Conservation (phyloP, 768 basidiomycete species). For the Nidula microcarpa region DNA sequence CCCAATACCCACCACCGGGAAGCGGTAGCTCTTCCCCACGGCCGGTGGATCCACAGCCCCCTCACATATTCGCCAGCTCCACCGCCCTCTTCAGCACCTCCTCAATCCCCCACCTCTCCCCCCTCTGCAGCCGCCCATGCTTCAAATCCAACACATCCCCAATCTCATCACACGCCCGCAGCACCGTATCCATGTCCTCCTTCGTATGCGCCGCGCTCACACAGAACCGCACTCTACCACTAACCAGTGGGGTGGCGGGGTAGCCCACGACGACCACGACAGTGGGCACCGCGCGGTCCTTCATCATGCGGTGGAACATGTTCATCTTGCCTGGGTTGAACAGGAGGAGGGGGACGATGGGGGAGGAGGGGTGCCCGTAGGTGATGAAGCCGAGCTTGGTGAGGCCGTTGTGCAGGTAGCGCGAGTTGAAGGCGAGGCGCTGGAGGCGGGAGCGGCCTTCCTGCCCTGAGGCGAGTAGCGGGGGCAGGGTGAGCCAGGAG, state of each 20-base stretch:
- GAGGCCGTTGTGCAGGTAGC: slow-evolving; percentile 85
- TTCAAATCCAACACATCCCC: slow-evolving; percentile 90
- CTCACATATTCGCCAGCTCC: slow-evolving; percentile 29
- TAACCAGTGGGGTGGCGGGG: slow-evolving; percentile 86
- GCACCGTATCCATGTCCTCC: slow-evolving; percentile 85
- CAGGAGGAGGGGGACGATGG: slow-evolving; percentile 88
- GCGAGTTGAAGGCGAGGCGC: slow-evolving; percentile 91
- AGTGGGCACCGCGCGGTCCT: slow-evolving; percentile 72
- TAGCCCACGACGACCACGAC: slow-evolving; percentile 90
- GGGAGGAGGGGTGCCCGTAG: slow-evolving; percentile 87
- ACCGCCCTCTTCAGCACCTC: slow-evolving; percentile 67
- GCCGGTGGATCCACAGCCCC: background rate
- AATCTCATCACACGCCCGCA: slow-evolving; percentile 88
- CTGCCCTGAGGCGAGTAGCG: slow-evolving; percentile 69
- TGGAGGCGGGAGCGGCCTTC: slow-evolving; percentile 83
- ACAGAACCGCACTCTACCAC: slow-evolving; percentile 89
- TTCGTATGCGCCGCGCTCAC: slow-evolving; percentile 95
- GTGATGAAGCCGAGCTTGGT: slow-evolving; percentile 95
- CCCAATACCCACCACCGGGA: background rate
- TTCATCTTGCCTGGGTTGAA: slow-evolving; percentile 96
- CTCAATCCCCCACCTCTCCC: slow-evolving; percentile 77
- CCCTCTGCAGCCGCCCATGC: slow-evolving; percentile 45
- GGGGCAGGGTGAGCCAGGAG: slow-evolving; percentile 74
- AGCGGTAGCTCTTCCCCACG: background rate
- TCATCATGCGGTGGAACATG: slow-evolving; percentile 88